Conservation (phyloP, 768 basidiomycete genomes). For the Suillus occidentalis region DNA sequence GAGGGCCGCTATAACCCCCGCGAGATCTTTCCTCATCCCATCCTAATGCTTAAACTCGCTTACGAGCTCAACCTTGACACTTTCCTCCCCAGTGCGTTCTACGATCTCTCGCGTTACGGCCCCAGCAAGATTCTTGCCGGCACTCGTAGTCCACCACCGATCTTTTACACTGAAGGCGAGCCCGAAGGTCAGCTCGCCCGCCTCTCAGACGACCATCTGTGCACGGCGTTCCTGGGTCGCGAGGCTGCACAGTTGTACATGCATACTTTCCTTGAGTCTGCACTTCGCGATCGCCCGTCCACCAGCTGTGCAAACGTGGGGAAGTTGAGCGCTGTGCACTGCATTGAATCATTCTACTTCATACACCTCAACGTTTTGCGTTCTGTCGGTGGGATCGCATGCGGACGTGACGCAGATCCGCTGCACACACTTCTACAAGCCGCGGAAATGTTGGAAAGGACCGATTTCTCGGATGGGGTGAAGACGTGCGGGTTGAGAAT, state of each 20-base stretch:
- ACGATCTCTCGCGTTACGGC: constrained; percentile 72
- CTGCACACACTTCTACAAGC: constrained; percentile 68
- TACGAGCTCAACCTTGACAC: constrained; percentile 57
- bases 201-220: constrained; percentile 41
- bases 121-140: constrained; percentile 68
- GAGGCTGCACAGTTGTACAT: constrained; percentile 64
- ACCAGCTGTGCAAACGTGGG: constrained; percentile 46
- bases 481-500: constrained; percentile 51
- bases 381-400: constrained; percentile 67
- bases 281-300: constrained; percentile 55
- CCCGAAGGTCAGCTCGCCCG: constrained; percentile 15
- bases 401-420: constrained; percentile 73
- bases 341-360: constrained; percentile 73
- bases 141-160: constrained; percentile 34
- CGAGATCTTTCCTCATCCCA: constrained; percentile 61
- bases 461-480: constrained; percentile 67
- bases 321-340: constrained; percentile 33
- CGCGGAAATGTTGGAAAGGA: constrained; percentile 68
- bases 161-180: constrained; percentile 23
- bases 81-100: constrained; percentile 69
- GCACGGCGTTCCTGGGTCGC: constrained; percentile 57
- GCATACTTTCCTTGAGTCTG: constrained; percentile 55
- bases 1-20: constrained; percentile 59
- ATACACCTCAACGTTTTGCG: constrained; percentile 73
- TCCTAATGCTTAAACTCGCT: constrained; percentile 70